Evolutionary conservation across 805 yeast species (phyloP), one percentile per base, ranked within the genome.

Genomic region (Clavispora vitiphila): DNA sequence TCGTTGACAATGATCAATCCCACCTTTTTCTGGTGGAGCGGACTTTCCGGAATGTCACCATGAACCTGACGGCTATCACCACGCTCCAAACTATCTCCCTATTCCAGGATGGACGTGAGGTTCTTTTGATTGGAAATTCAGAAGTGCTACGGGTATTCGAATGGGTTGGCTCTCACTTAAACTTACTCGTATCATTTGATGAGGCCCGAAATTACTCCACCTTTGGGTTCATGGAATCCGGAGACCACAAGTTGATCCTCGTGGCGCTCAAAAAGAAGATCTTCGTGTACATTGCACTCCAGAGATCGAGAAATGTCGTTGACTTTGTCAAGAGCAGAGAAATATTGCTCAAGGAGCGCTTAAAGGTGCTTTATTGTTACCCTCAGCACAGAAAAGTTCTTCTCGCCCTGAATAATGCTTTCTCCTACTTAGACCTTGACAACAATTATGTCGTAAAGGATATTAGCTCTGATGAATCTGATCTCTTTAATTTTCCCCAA

Each of bases 151-250:
- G 53, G 20, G 54, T 67, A 3, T 61, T 41, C 35, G 61, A 59
- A 39, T 41, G 53, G 44, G 63, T 63, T 2, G 71, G 71, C 1
- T 48, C 52, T 15, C 67, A 65, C 42, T 48, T 69, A 27, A 63
- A 62, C 35, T 48, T 65, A 16, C 54, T 67, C 6, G 55, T 57
- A 34, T 50, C 56, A 11, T 50, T 68, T 16, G 62, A 57, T 11
- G 65, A 63, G 8, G 41, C 56, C 12, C 47, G 50, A 34, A 31
- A 49, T n/a, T 48, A 48, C 29, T 42, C 41, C 8, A 57, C 50
- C 21, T 44, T 48, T 18, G 42, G 51, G 6, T 55, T 50, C 35
- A 43, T 56, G 23, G 54, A 54, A 31, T 31, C 47, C 12, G 49
- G 47, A 14, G 51, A 46, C 6, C 42, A 42, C 15, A 55, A 55